Percentiles rank a stretch among this genome's conserved stretches.
Conservation (phyloP, 2,329 filamentous ascomycete genomes). For the Fusarium verrucosum region DNA sequence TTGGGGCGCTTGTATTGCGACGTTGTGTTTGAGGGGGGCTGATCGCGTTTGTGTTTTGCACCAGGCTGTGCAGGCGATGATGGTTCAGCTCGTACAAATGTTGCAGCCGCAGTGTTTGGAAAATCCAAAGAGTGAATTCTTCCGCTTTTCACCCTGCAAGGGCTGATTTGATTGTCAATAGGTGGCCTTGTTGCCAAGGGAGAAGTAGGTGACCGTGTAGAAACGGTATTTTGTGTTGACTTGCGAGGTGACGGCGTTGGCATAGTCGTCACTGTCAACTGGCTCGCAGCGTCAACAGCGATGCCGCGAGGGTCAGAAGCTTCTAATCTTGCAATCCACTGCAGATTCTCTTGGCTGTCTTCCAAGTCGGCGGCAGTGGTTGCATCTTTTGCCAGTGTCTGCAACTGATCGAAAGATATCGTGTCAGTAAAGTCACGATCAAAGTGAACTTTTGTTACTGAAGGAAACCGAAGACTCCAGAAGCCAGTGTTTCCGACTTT, state of each 20-base stretch:
- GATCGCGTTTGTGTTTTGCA: conserved; percentile 1
- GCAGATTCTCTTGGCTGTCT: conserved; percentile 67
- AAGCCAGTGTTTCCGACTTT: conserved; percentile 74
- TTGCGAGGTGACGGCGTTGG: conserved; percentile 48
- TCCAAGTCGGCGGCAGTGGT: conserved; percentile 59
- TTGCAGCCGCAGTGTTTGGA: conserved; percentile 11
- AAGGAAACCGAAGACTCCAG: conserved; percentile 80
- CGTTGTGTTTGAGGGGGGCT: not conserved
- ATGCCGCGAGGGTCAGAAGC: conserved; percentile 58
- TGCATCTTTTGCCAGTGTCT: conserved; percentile 69
- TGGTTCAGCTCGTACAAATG: conserved; percentile 5
- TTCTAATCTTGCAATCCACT: conserved; percentile 71
- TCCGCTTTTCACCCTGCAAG: not conserved
- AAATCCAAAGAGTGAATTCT: not conserved
- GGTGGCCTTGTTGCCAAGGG: conserved; percentile 10
- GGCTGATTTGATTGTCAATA: not conserved
- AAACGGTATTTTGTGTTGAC: conserved; percentile 40
- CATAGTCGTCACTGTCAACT: conserved; percentile 54
- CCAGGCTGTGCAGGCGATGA: not conserved
- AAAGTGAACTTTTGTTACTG: conserved; percentile 78
- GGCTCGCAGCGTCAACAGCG: conserved; percentile 56
- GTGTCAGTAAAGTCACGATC: conserved; percentile 77
- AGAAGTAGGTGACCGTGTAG: conserved; percentile 28
- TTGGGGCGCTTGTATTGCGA: conserved; percentile 37
- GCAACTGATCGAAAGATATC: conserved; percentile 74